Conservation (phyloP, 139 green algal genomes). For the Chlorella sp. region DNA sequence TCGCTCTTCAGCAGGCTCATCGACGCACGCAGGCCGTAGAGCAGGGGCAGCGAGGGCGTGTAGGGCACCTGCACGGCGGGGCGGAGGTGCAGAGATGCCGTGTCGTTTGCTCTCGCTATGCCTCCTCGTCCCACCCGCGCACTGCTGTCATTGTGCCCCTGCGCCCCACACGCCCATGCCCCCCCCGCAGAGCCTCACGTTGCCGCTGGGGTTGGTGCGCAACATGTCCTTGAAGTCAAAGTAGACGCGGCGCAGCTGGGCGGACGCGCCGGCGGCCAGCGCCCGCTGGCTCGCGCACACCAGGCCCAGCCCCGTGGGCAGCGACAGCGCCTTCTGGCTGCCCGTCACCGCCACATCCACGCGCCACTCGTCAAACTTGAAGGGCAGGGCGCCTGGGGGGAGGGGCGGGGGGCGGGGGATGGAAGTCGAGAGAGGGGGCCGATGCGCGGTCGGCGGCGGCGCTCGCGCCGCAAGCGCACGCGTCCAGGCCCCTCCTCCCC, state of each 20-base stretch:
- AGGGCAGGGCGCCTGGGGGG: neutral
- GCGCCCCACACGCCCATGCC: no score
- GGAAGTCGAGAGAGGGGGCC: constrained; percentile 24
- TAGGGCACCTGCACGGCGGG: constrained; percentile 65
- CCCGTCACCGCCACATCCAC: constrained; percentile 97
- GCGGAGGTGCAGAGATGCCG: constrained; percentile 39
- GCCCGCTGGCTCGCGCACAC: constrained; percentile 87
- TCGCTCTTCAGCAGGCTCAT: constrained; percentile 81
- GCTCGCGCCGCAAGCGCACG: no score
- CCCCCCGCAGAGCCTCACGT: constrained; percentile 22
- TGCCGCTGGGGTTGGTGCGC: constrained; percentile 61
- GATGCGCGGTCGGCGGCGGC: no score
- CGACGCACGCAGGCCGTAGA: constrained; percentile 88
- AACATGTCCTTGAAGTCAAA: constrained; percentile 86
- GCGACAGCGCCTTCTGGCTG: constrained; percentile 94
- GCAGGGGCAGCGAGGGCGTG: constrained; percentile 77
- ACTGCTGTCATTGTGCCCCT: no score
- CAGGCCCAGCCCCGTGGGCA: constrained; percentile 93
- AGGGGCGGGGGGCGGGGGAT: neutral
- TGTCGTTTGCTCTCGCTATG: no score
- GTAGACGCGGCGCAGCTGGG: constrained; percentile 80
- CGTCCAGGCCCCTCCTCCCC: no score
- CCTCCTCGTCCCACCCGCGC: no score
- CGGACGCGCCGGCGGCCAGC: constrained; percentile 69
- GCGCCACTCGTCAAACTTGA: constrained; percentile 89